Percentiles rank a stretch among this genome's conserved stretches.
Conservation (phyloP, 192 early-diverging fungal genomes). For the Coemansia asiatica region DNA sequence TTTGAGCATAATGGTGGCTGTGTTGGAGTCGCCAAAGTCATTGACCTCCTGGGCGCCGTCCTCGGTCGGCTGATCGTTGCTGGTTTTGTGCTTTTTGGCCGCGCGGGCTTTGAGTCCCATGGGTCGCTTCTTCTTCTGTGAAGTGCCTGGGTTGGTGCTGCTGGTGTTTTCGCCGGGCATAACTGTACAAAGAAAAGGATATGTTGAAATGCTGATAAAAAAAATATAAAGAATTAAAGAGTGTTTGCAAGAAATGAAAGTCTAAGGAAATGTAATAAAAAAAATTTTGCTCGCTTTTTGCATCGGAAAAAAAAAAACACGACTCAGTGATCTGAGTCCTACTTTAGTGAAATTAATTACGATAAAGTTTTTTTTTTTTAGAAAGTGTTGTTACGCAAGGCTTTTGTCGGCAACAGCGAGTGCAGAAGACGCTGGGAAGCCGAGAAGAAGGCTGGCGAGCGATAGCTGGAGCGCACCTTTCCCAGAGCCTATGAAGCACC, state of each 20-base stretch:
- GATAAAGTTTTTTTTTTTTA: constrained; percentile 1
- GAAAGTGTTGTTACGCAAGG: neutral
- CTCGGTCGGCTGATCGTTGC: constrained; percentile 1
- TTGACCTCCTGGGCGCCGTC: constrained; percentile 22
- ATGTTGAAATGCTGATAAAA: too few relatives aligned
- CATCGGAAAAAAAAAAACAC: too few relatives aligned
- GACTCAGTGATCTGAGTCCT: too few relatives aligned
- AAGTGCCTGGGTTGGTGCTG: constrained; percentile 6
- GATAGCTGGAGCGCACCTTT: constrained; percentile 1
- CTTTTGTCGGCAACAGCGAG: constrained; percentile 1
- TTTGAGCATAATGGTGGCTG: constrained; percentile 48
- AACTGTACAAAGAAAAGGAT: neutral
- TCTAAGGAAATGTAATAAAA: neutral
- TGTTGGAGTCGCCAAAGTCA: constrained; percentile 45
- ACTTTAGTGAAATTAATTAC: too few relatives aligned
- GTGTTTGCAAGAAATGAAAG: neutral
- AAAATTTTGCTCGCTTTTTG: too few relatives aligned
- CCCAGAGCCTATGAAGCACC: too few relatives aligned
- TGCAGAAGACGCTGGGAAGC: neutral
- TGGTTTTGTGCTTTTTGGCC: constrained; percentile 35
- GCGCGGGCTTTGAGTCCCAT: constrained; percentile 55
- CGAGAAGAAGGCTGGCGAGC: neutral
- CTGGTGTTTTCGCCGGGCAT: constrained; percentile 14
- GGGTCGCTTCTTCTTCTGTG: constrained; percentile 46
- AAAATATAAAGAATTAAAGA: neutral